These are phyloP conservation scores for Rhizophlyctis rosea DNA, from an alignment of 192 early-diverging fungal genomes.

Conservation along the genomic window DNA sequence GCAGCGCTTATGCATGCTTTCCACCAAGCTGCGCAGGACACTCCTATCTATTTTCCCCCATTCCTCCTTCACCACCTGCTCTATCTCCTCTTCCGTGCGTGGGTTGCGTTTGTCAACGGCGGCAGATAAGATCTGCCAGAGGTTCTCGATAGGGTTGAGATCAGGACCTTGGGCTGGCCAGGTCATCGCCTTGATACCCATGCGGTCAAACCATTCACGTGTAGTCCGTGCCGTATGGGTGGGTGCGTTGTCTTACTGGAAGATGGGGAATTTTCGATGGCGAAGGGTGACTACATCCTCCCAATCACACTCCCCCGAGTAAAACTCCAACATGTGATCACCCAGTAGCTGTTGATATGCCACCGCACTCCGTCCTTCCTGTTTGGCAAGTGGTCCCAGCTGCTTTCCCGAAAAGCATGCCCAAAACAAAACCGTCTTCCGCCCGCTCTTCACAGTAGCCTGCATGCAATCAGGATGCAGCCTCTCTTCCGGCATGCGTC, in stretches of 20 bases:
- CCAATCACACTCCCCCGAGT: too few relatives aligned
- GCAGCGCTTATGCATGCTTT: not conserved
- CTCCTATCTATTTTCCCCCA: not conserved
- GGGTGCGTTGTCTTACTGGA: not conserved
- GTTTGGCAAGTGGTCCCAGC: too few relatives aligned
- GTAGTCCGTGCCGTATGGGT: slow-evolving; percentile 1
- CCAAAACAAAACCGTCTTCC: too few relatives aligned
- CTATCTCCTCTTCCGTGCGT: not conserved
- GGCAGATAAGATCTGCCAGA: slow-evolving; percentile 4
- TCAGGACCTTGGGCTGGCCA: slow-evolving; percentile 15
- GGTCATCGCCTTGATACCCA: not conserved
- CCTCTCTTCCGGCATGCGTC: too few relatives aligned
- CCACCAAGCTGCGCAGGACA: not conserved
- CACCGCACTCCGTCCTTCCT: too few relatives aligned
- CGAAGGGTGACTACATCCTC: too few relatives aligned
- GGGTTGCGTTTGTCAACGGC: slow-evolving; percentile 6
- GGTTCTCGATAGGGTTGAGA: slow-evolving; percentile 20
- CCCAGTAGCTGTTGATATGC: too few relatives aligned
- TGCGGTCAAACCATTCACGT: not conserved
- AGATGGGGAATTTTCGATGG: too few relatives aligned
- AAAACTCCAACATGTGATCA: too few relatives aligned
- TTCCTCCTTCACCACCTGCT: not conserved
- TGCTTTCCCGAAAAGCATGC: too few relatives aligned
- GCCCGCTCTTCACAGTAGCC: too few relatives aligned
- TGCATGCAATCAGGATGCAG: too few relatives aligned